These are phyloP conservation scores for Geranium incanum DNA, from an alignment of 441 rosid genomes.

Conservation along the genomic window DNA sequence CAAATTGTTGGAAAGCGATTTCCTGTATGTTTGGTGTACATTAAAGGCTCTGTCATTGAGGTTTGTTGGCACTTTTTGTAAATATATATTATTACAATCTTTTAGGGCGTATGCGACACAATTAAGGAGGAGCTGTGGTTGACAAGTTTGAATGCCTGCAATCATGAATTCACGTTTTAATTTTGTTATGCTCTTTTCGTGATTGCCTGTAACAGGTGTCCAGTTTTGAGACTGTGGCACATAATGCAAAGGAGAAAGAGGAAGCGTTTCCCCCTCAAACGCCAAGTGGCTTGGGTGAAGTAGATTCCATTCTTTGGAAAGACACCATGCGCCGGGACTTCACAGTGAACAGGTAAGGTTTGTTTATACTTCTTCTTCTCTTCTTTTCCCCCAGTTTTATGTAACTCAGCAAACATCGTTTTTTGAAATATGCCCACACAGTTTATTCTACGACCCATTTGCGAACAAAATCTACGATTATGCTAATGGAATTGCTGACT, in stretches of 20 bases:
- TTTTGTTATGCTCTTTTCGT: not conserved
- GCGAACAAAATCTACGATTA: constrained; percentile 59
- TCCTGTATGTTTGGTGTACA: constrained; percentile 71
- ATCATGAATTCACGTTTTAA: constrained; percentile 13
- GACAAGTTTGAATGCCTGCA: constrained; percentile 7
- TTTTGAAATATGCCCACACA: constrained; percentile 32
- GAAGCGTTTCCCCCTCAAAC: constrained; percentile 24
- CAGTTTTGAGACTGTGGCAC: constrained; percentile 68
- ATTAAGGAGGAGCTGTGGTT: constrained; percentile 16
- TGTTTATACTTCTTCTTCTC: constrained; percentile 17
- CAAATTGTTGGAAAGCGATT: constrained; percentile 62
- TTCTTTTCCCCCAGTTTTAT: not conserved
- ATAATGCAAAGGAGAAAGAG: constrained; percentile 34
- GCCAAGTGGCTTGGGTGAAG: constrained; percentile 36
- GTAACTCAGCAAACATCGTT: constrained; percentile 13
- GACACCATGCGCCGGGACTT: constrained; percentile 76
- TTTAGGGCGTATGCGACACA: constrained; percentile 7
- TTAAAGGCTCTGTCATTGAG: constrained; percentile 59
- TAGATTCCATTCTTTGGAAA: constrained; percentile 63
- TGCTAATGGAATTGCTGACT: constrained; percentile 59
- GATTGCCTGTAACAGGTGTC: constrained; percentile 51
- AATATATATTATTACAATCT: not conserved
- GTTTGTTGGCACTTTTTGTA: constrained; percentile 32
- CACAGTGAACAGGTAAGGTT: constrained; percentile 71
- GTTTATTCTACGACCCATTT: constrained; percentile 78